Conservation (phyloP, 164 flowering plant genomes). For the Piper longum region DNA sequence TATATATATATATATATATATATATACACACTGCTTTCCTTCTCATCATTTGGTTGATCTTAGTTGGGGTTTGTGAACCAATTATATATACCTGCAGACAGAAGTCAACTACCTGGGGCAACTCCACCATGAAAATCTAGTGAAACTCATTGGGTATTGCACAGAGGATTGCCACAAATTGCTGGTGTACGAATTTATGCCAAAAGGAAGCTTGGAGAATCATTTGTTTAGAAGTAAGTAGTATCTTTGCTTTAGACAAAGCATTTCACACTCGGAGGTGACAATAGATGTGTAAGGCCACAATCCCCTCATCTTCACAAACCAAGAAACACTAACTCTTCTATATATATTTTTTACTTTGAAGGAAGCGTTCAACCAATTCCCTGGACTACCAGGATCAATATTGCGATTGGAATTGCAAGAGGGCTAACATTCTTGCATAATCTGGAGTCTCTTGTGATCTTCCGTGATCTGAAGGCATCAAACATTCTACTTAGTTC, state of each 20-base stretch:
- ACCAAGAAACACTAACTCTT: background rate
- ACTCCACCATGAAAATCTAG: slow-evolving; percentile 12
- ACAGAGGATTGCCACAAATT: slow-evolving; percentile 40
- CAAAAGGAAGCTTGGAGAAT: slow-evolving; percentile 76
- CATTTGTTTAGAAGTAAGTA: slow-evolving; percentile 70
- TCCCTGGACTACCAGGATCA: slow-evolving; percentile 33
- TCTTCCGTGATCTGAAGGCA: too few species aligned
- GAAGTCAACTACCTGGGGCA: slow-evolving; percentile 13
- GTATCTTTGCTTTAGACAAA: background rate
- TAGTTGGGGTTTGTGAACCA: background rate
- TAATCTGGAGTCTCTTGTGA: too few species aligned
- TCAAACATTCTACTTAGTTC: too few species aligned
- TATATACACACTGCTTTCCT: background rate
- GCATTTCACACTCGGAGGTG: too few species aligned
- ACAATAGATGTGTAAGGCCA: too few species aligned
- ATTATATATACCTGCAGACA: slow-evolving; percentile 14
- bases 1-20: too few species aligned
- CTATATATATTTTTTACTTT: slow-evolving; percentile 1
- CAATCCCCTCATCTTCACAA: too few species aligned
- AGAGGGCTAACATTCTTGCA: too few species aligned
- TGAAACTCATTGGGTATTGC: slow-evolving; percentile 12
- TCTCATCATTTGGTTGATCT: too few species aligned
- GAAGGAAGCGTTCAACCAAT: slow-evolving; percentile 57
- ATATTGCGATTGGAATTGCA: too few species aligned
- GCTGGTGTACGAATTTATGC: slow-evolving; percentile 75